These are phyloP conservation scores for Stagonosporopsis rhizophila DNA, from an alignment of 2,329 filamentous ascomycete species.

Conservation along the genomic window DNA sequence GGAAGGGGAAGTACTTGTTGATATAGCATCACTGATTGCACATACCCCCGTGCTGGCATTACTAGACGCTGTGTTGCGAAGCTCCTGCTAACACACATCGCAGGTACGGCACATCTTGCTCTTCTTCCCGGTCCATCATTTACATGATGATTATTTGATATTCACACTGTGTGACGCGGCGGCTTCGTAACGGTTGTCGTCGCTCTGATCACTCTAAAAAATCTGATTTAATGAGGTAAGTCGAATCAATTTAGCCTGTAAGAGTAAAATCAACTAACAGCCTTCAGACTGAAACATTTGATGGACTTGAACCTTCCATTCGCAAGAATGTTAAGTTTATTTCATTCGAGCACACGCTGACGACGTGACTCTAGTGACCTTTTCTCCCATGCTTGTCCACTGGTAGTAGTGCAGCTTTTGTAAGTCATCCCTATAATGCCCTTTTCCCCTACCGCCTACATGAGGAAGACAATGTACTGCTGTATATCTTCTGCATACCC, in stretches of 20 bases:
- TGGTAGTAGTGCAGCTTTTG: constrained; percentile 7
- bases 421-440: constrained; percentile 20
- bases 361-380: constrained; percentile 20
- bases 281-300: constrained; percentile 46
- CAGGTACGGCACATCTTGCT: constrained; percentile 42
- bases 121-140: constrained; percentile 53
- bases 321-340: constrained; percentile 16
- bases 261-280: constrained; percentile 31
- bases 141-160: constrained; percentile 69
- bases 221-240: constrained; percentile 75
- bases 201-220: constrained; percentile 69
- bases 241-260: not conserved
- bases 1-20: constrained; percentile 67
- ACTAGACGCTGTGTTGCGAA: constrained; percentile 5
- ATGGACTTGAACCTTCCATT: constrained; percentile 39
- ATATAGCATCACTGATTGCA: constrained; percentile 71
- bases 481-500: constrained; percentile 69
- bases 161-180: constrained; percentile 73
- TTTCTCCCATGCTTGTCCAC: not conserved
- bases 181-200: constrained; percentile 56
- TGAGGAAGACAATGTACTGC: constrained; percentile 69
- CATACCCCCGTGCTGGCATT: constrained; percentile 17
- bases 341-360: constrained; percentile 31
- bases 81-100: constrained; percentile 25
- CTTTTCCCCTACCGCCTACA: constrained; percentile 29